These are phyloP conservation scores for Mycena polygramma DNA, from an alignment of 768 basidiomycete species.

Conservation along the genomic window DNA sequence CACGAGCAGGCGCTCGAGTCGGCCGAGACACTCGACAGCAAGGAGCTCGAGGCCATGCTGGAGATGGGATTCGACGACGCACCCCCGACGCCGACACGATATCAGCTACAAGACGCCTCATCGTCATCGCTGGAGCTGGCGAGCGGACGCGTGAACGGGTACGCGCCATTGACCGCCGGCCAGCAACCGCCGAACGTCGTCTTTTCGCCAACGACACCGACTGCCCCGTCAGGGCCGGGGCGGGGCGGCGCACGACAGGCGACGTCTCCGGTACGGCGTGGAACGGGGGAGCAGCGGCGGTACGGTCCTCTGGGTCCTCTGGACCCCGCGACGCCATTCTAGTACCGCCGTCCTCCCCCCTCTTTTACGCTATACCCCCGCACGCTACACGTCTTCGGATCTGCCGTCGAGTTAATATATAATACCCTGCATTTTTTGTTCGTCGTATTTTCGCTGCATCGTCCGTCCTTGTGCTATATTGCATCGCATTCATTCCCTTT, in stretches of 20 bases:
- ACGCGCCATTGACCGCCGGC: slow-evolving; percentile 64
- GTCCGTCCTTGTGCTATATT: slow-evolving; percentile 28
- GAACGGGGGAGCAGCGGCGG: slow-evolving; percentile 48
- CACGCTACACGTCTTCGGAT: slow-evolving; percentile 39
- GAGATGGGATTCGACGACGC: slow-evolving; percentile 90
- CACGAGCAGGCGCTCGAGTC: slow-evolving; percentile 52
- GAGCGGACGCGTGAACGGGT: slow-evolving; percentile 62
- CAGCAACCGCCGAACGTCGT: slow-evolving; percentile 44
- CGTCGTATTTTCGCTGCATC: slow-evolving; percentile 33
- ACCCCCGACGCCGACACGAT: slow-evolving; percentile 67
- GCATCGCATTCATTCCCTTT: slow-evolving; percentile 37
- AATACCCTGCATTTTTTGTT: slow-evolving; percentile 39
- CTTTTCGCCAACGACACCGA: slow-evolving; percentile 50
- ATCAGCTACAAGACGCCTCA: slow-evolving; percentile 72
- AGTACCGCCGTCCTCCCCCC: slow-evolving; percentile 25
- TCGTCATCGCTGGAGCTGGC: slow-evolving; percentile 52
- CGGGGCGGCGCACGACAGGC: slow-evolving; percentile 23
- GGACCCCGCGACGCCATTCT: slow-evolving; percentile 70
- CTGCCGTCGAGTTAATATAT: slow-evolving; percentile 37
- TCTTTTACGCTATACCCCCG: slow-evolving; percentile 38
- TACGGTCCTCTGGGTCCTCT: slow-evolving; percentile 73
- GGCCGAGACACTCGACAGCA: slow-evolving; percentile 68
- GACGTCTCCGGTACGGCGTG: slow-evolving; percentile 39
- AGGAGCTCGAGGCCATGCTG: slow-evolving; percentile 93
- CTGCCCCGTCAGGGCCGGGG: slow-evolving; percentile 41